phyloP scores from a whole-genome alignment of 2,329 filamentous ascomycete genomes.

The Nigrospora sphaerica region DNA sequence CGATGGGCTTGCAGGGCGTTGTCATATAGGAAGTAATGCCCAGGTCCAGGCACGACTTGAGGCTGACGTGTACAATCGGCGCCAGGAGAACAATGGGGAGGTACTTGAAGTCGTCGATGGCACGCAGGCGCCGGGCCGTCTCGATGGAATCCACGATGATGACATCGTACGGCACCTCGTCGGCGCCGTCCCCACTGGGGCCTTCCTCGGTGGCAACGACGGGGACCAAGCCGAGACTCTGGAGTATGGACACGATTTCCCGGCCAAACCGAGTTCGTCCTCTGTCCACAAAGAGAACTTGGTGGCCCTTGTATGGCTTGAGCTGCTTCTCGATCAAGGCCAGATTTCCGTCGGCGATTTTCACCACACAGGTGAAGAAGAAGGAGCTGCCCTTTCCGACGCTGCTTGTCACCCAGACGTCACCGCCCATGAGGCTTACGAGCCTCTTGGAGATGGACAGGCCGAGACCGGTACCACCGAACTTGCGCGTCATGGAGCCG shows the following conservation, averaged over 20 bases:
- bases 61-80: conserved; percentile 79
- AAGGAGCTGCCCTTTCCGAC: conserved; percentile 90
- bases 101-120: conserved; percentile 94
- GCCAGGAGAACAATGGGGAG: conserved; percentile 91
- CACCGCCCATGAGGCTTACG: conserved; percentile 92
- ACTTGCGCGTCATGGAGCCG: conserved; percentile 91
- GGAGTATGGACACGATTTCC: conserved; percentile 73
- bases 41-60: conserved; percentile 89
- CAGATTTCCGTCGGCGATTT: conserved; percentile 73
- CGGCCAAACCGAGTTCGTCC: conserved; percentile 69
- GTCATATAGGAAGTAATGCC: conserved; percentile 99
- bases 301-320: conserved; percentile 83
- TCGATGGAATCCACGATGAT: conserved; percentile 93
- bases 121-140: conserved; percentile 73
- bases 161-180: conserved; percentile 76
- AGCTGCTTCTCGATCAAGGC: conserved; percentile 75
- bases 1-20: conserved; percentile 87
- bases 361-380: conserved; percentile 92
- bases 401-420: conserved; percentile 91
- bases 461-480: conserved; percentile 89
- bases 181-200: conserved; percentile 48
- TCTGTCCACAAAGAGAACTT: conserved; percentile 92
- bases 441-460: conserved; percentile 92
- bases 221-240: conserved; percentile 70
- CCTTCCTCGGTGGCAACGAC: conserved; percentile 76